A percentile compares a stretch with the other conserved stretches of the same genome.
phyloP scores from a whole-genome alignment of 1,284 basidiomycete species.

The Leccinum griseonigrum region DNA sequence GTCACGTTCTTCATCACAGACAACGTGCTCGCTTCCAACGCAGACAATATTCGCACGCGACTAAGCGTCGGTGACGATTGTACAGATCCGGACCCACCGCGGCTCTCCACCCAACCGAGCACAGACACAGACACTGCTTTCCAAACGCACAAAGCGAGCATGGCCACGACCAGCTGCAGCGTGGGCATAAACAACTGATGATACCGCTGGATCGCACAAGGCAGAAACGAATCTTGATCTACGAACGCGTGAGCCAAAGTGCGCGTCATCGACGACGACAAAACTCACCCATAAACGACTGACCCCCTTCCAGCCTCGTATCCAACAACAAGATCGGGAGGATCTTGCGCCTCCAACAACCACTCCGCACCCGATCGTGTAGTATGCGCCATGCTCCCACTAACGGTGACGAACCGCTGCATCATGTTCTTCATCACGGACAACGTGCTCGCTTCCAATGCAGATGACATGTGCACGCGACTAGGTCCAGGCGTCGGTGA shows the following conservation, averaged over 20 bases:
- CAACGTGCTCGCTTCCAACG: constrained; percentile 61
- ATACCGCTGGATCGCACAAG: constrained; percentile 84
- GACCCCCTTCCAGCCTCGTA: constrained; percentile 76
- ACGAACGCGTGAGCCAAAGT: constrained; percentile 4
- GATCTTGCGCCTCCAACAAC: constrained; percentile 71
- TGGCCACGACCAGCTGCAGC: constrained; percentile 73
- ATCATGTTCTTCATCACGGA: constrained; percentile 59
- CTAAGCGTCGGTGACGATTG: neutral
- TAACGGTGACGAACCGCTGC: constrained; percentile 82
- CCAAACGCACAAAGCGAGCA: too few species aligned
- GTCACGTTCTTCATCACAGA: constrained; percentile 60
- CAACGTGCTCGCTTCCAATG: constrained; percentile 61
- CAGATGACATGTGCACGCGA: constrained; percentile 39
- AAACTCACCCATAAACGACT: constrained; percentile 38
- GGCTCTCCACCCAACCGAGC: too few species aligned
- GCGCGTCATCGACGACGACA: neutral
- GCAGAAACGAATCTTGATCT: constrained; percentile 87
- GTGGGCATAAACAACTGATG: constrained; percentile 86
- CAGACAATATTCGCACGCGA: constrained; percentile 39
- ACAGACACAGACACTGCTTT: too few species aligned
- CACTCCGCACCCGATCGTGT: neutral
- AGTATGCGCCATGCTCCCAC: constrained; percentile 73
- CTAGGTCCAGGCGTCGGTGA: neutral
- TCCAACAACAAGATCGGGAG: constrained; percentile 80
- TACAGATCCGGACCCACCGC: too few species aligned